These are phyloP conservation scores for Gossypium schwendimanii DNA, from an alignment of 441 rosid genomes.

Conservation along the genomic window DNA sequence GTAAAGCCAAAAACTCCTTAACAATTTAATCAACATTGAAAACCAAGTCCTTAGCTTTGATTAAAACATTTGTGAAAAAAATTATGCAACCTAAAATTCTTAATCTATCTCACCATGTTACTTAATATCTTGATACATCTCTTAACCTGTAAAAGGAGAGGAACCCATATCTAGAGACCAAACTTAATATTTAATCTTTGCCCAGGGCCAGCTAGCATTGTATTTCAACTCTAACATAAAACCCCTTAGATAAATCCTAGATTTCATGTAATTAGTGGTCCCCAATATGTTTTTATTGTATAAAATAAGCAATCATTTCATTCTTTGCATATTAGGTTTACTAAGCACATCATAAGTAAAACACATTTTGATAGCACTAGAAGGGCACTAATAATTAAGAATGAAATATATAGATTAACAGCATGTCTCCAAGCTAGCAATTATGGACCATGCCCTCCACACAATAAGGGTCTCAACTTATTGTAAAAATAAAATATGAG, in stretches of 20 bases:
- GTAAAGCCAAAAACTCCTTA: not conserved
- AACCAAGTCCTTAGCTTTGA: not conserved
- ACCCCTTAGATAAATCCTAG: not conserved
- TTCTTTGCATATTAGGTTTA: not conserved
- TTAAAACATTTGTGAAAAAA: not conserved
- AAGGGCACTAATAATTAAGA: not conserved
- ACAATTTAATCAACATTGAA: not conserved
- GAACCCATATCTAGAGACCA: not conserved
- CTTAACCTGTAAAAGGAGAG: not conserved
- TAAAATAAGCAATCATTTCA: not conserved
- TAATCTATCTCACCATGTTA: not conserved
- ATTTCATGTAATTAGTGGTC: not conserved
- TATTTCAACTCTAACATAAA: not conserved
- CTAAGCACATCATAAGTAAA: not conserved
- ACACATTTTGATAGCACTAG: not conserved
- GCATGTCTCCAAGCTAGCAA: not conserved
- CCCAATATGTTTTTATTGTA: not conserved
- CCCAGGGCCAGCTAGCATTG: not conserved
- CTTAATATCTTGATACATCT: not conserved
- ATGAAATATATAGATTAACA: not conserved
- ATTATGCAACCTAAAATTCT: not conserved
- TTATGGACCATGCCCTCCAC: not conserved
- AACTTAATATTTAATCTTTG: not conserved
- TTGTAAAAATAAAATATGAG: not conserved
- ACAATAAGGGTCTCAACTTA: not conserved